Percentiles rank a stretch among this genome's conserved stretches.
phyloP scores from a whole-genome alignment of 2,329 filamentous ascomycete genomes.

The Fusarium mangiferae region DNA sequence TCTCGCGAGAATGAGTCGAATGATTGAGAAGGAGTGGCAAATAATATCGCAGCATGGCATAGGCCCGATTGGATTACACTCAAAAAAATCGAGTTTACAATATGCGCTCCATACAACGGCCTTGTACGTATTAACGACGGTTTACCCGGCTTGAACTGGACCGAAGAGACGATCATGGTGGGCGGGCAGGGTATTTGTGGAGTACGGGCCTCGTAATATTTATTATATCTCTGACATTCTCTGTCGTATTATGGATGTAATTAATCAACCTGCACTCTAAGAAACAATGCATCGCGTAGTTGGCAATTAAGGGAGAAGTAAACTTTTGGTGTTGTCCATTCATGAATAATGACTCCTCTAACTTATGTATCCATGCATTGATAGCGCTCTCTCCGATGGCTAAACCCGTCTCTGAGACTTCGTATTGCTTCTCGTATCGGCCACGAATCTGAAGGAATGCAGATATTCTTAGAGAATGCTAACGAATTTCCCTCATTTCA shows the following conservation, averaged over 20 bases:
- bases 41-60: not conserved
- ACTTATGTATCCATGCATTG: not conserved
- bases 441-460: not conserved
- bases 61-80: slow-evolving; percentile 1
- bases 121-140: not conserved
- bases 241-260: not conserved
- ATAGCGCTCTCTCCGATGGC: slow-evolving; percentile 2
- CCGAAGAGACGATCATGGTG: slow-evolving; percentile 21
- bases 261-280: not conserved
- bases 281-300: not conserved
- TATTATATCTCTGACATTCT: not conserved
- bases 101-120: slow-evolving; percentile 24
- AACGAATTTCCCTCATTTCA: not conserved
- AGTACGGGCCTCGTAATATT: not conserved
- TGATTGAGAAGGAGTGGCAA: not conserved
- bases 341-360: not conserved
- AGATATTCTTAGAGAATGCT: not conserved
- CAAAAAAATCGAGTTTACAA: not conserved
- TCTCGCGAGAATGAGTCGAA: not conserved
- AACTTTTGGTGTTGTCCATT: not conserved
- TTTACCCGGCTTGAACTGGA: not conserved
- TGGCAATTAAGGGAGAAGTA: not conserved
- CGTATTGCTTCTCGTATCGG: not conserved
- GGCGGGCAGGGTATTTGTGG: slow-evolving; percentile 2
- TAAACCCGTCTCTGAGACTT: not conserved